phyloP scores from a whole-genome alignment of 768 basidiomycete genomes.

The Lactarius hengduanensis region DNA sequence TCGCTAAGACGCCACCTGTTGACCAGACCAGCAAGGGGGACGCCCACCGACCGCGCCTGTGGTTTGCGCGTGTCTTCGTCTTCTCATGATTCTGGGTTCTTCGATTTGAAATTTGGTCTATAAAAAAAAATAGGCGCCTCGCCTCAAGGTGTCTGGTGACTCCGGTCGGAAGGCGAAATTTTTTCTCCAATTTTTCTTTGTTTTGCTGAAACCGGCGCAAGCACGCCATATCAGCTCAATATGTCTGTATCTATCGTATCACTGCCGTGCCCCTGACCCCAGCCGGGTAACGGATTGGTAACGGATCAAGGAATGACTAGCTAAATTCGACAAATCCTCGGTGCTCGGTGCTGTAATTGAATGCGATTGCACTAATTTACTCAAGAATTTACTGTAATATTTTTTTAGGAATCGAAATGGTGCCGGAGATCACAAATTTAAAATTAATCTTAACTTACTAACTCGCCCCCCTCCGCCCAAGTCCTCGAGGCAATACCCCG shows the following conservation, averaged over 20 bases:
- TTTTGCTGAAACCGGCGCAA: neutral
- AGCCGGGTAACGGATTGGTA: neutral
- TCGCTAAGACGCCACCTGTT: neutral
- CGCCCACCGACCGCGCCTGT: neutral
- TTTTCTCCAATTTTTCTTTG: neutral
- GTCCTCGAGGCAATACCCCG: constrained; percentile 10
- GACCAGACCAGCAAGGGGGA: neutral
- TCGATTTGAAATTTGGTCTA: neutral
- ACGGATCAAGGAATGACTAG: neutral
- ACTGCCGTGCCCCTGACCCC: neutral
- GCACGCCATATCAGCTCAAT: neutral
- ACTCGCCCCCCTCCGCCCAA: neutral
- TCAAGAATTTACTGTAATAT: neutral
- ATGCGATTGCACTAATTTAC: neutral
- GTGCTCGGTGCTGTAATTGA: neutral
- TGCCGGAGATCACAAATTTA: constrained; percentile 10
- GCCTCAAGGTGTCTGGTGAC: neutral
- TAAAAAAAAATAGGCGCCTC: neutral
- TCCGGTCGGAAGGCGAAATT: neutral
- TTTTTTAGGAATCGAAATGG: neutral
- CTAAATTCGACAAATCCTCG: neutral
- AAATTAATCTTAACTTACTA: constrained; percentile 15
- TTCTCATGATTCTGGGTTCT: neutral
- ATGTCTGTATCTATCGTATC: neutral
- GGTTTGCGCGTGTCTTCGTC: neutral